A percentile compares a stretch with the other conserved stretches of the same genome.
phyloP scores from a whole-genome alignment of 2,329 filamentous ascomycete genomes.

The Dothideomycetidae sp. region DNA sequence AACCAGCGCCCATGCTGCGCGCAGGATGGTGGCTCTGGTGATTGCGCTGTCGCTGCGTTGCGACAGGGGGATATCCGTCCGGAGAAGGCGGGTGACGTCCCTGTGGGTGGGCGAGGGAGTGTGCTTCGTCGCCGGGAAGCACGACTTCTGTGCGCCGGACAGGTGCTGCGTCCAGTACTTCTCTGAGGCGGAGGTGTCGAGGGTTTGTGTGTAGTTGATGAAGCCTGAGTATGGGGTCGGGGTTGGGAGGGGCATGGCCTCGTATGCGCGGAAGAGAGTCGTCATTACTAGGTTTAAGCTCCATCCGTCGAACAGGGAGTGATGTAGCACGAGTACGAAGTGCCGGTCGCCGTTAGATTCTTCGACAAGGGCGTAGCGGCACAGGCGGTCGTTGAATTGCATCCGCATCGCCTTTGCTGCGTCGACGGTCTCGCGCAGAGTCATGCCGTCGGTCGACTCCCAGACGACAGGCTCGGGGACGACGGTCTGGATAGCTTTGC shows the following conservation, averaged over 20 bases:
- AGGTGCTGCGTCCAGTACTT: slow-evolving; percentile 1
- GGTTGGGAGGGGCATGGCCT: background rate
- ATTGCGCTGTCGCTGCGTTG: background rate
- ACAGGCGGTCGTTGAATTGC: background rate
- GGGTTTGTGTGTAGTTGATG: background rate
- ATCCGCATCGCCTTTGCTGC: background rate
- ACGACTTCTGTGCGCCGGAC: background rate
- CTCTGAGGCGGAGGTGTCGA: background rate
- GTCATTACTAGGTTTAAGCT: background rate
- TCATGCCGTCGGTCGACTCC: background rate
- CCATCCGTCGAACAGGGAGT: slow-evolving; percentile 6
- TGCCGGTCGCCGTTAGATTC: background rate
- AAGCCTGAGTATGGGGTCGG: background rate
- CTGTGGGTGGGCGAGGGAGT: background rate
- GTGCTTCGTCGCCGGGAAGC: too few relatives aligned
- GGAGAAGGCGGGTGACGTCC: background rate
- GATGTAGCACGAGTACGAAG: slow-evolving; percentile 1
- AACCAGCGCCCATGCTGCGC: slow-evolving; percentile 3
- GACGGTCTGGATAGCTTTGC: background rate
- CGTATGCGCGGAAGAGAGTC: background rate
- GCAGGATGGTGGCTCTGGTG: slow-evolving; percentile 2
- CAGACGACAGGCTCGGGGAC: background rate
- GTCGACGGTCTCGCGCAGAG: background rate
- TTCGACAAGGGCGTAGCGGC: background rate
- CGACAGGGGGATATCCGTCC: background rate